These are phyloP conservation scores for Nicotiana undulata DNA, from an alignment of 257 asterid genomes.

Conservation along the genomic window DNA sequence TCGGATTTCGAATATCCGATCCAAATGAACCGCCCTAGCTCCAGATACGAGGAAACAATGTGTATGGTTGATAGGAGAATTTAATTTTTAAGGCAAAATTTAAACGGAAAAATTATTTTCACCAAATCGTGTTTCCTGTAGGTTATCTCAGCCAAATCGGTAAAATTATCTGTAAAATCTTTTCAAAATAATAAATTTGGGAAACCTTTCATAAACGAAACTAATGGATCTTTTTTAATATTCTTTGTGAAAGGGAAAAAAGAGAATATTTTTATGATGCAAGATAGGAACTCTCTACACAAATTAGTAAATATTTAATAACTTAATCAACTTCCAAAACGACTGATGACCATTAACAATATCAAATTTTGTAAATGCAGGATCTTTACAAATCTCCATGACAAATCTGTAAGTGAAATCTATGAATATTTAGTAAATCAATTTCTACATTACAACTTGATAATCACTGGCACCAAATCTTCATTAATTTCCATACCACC, in stretches of 20 bases:
- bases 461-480: background rate
- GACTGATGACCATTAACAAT: background rate
- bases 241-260: no score
- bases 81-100: background rate
- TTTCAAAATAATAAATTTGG: no score
- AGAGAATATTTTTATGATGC: no score
- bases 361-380: background rate
- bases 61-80: background rate
- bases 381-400: background rate
- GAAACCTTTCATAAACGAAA: no score
- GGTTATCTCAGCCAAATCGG: no score
- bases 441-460: background rate
- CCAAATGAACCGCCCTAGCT: no score
- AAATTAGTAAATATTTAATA: background rate
- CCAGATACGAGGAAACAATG: no score
- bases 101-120: background rate
- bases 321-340: background rate
- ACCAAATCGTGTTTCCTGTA: no score
- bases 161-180: background rate
- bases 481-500: background rate
- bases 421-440: background rate
- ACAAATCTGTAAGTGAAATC: background rate
- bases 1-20: no score
- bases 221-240: no score
- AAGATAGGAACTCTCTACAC: no score